These are phyloP conservation scores for Cymbidium sinense DNA, from an alignment of 106 monocot species.

Conservation along the genomic window DNA sequence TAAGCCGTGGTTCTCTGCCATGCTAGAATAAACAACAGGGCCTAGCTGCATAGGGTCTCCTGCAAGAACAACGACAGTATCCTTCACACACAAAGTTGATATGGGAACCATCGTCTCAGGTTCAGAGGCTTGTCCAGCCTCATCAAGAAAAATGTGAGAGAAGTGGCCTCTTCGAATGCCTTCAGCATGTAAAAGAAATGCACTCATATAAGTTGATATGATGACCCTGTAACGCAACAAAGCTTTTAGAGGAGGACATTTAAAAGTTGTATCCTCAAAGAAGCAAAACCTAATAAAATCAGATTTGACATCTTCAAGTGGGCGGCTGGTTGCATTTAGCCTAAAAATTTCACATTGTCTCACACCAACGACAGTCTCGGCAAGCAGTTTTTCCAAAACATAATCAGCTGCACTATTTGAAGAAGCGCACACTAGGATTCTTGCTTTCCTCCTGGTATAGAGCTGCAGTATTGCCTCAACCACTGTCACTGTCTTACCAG, in stretches of 20 bases:
- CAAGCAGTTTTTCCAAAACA: conserved; percentile 61
- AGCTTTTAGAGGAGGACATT: conserved; percentile 66
- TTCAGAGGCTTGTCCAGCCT: conserved; percentile 92
- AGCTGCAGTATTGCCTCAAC: conserved; percentile 80
- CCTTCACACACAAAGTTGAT: conserved; percentile 43
- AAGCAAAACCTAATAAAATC: conserved; percentile 75
- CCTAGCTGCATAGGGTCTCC: conserved; percentile 95
- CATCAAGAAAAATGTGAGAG: conserved; percentile 89
- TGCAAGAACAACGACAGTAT: conserved; percentile 74
- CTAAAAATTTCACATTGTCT: conserved; percentile 57
- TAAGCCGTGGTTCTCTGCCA: conserved; percentile 56
- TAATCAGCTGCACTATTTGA: conserved; percentile 95
- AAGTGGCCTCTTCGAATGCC: conserved; percentile 62
- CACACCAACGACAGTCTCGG: conserved; percentile 18
- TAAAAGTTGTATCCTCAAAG: conserved; percentile 67
- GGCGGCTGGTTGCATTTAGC: conserved; percentile 73
- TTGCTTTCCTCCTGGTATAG: conserved; percentile 33
- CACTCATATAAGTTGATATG: conserved; percentile 91
- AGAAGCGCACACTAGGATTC: conserved; percentile 81
- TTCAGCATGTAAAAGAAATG: conserved; percentile 51
- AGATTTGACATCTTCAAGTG: conserved; percentile 72
- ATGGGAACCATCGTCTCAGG: conserved; percentile 90
- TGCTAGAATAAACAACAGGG: conserved; percentile 67
- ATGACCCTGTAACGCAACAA: conserved; percentile 62
- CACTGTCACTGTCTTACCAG: conserved; percentile 84